phyloP scores from a whole-genome alignment of 164 flowering plant species.

The Magnolia changhungtana region DNA sequence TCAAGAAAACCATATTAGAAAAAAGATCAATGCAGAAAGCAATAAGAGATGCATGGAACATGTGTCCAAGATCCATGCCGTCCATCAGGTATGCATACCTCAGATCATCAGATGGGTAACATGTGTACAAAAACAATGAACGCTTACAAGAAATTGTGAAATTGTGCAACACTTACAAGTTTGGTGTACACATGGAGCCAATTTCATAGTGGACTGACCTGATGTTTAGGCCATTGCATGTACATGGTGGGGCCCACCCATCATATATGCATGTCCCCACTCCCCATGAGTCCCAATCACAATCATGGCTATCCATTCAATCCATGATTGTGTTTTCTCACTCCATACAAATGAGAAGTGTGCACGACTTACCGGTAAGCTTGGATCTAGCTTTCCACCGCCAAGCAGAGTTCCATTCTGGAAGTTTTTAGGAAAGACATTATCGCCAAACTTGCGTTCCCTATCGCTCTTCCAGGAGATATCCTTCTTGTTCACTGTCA shows the following conservation, averaged over 20 bases:
- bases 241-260: not conserved
- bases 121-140: too few species aligned
- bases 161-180: too few species aligned
- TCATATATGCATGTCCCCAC: not conserved
- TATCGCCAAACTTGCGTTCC: slow-evolving; percentile 71
- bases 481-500: slow-evolving; percentile 60
- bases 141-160: too few species aligned
- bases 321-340: not conserved
- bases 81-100: too few species aligned
- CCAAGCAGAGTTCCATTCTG: slow-evolving; percentile 66
- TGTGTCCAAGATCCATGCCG: too few species aligned
- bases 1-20: slow-evolving; percentile 11
- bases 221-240: not conserved
- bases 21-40: not conserved
- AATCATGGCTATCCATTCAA: not conserved
- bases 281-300: not conserved
- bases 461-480: slow-evolving; percentile 96
- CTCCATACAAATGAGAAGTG: slow-evolving; percentile 2
- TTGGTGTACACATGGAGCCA: not conserved
- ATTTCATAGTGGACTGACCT: not conserved
- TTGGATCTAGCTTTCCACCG: slow-evolving; percentile 51
- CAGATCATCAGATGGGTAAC: too few species aligned
- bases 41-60: not conserved
- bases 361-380: slow-evolving; percentile 51
- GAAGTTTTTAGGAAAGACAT: slow-evolving; percentile 83